These are phyloP conservation scores for Tubosaeta sp. DNA, from an alignment of 768 basidiomycete genomes.

Conservation along the genomic window DNA sequence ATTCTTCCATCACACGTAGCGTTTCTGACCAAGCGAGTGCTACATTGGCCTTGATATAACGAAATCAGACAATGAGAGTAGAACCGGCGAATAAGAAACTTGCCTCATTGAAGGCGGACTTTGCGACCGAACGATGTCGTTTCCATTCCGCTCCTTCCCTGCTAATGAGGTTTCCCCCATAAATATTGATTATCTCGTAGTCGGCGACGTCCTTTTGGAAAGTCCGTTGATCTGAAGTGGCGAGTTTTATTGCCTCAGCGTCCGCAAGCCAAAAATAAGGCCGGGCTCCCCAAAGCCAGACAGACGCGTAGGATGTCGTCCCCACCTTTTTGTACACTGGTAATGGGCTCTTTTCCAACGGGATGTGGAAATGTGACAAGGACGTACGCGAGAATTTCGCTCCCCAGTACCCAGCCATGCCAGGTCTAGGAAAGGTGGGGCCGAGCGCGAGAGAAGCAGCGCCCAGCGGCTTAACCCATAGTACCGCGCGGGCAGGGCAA, in stretches of 20 bases:
- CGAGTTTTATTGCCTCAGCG: slow-evolving; percentile 36
- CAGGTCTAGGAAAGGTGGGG: slow-evolving; percentile 32
- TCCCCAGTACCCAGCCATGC: slow-evolving; percentile 32
- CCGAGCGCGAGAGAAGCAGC: slow-evolving; percentile 25
- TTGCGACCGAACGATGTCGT: slow-evolving; percentile 41
- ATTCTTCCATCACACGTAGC: slow-evolving; percentile 36
- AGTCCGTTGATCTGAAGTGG: slow-evolving; percentile 30
- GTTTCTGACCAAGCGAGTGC: slow-evolving; percentile 48
- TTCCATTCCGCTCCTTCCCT: slow-evolving; percentile 45
- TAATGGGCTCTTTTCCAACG: background rate
- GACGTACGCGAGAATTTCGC: slow-evolving; percentile 36
- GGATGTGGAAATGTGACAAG: background rate
- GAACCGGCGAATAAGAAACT: background rate
- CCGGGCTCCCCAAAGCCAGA: slow-evolving; percentile 28
- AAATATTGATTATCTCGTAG: slow-evolving; percentile 42
- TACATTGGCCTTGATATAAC: slow-evolving; percentile 35
- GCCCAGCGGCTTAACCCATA: slow-evolving; percentile 35
- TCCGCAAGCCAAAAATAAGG: slow-evolving; percentile 42
- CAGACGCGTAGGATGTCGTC: slow-evolving; percentile 37
- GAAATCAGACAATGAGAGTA: background rate
- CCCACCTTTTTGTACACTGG: slow-evolving; percentile 33
- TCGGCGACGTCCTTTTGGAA: slow-evolving; percentile 39
- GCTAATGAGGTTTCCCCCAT: slow-evolving; percentile 42
- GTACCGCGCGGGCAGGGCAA: slow-evolving; percentile 13
- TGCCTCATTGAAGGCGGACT: slow-evolving; percentile 50